Base-by-base conservation (phyloP, 2,329 filamentous ascomycete genomes). In the Neopestalotiopsis rosae region DNA sequence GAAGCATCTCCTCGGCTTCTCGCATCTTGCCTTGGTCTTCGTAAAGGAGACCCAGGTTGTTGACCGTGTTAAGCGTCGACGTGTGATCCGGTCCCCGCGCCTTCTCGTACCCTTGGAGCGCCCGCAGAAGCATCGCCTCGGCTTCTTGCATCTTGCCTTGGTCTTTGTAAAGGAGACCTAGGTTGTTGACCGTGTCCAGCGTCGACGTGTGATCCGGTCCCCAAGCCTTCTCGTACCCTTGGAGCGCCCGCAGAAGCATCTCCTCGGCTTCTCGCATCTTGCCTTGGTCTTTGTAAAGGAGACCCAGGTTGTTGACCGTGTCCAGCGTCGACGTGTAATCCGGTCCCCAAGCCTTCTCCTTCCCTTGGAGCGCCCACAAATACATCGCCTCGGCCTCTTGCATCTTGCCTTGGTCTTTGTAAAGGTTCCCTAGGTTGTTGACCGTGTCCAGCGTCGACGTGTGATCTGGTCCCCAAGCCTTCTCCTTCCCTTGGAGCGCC, bases 221-320 rank as follows among this genome's bases (percentile, higher is more conserved):
- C 58, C 5, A 61, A 5, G 58, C 58, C n/a, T 61, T 61, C n/a
- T 61, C 58, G 4, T 61, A 5, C 58, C 58, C 58, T 61, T 30
- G 58, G 28, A 61, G 58, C 58, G 69, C 69, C 45, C 65, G 69
- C 30, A 61, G 3, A 45, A 65, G 70, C 70, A 71, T 69, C 17
- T 28, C 30, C 56, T 72, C 57, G 10, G 65, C 66, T 63, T 34
- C 45, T 42, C 42, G 40, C 20, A 66, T 32, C 61, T 49, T 64
- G 52, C 69, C 58, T 58, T 69, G 67, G 17, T 56, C 24, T 32
- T 66, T 34, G 9, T 34, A 34, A 34, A 34, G 32, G 4, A 9
- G 9, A 34, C 32, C 32, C 32, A 34, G 32, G 32, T 34, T 34
- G 9, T 34, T 34, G 32, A 34, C 32, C 32, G 32, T 34, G 4